Percentiles rank a stretch among this genome's conserved stretches.
phyloP scores from a whole-genome alignment of 169 alveolate species.

The Condylostoma magnum region DNA sequence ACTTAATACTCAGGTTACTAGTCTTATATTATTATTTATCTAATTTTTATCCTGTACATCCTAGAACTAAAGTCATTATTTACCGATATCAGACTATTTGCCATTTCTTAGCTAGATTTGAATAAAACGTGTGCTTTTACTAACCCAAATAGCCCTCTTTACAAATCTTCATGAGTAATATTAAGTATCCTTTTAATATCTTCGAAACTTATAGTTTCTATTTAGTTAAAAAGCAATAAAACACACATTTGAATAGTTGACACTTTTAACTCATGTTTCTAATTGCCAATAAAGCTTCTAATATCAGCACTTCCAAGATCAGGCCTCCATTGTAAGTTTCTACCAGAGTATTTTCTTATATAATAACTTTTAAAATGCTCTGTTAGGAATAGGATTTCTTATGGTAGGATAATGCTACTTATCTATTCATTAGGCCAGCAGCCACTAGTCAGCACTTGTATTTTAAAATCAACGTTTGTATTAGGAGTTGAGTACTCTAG shows the following conservation, averaged over 20 bases:
- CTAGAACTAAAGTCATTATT: conserved; percentile 34
- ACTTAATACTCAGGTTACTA: conserved; percentile 11
- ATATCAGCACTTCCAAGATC: conserved; percentile 54
- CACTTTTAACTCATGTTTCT: conserved; percentile 42
- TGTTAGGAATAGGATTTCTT: conserved; percentile 8
- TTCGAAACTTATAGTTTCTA: background rate
- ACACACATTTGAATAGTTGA: conserved; percentile 40
- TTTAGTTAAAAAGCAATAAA: conserved; percentile 31
- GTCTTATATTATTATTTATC: conserved; percentile 34
- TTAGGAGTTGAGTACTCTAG: conserved; percentile 23
- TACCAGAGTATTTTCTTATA: conserved; percentile 49
- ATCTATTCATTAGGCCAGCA: conserved; percentile 56
- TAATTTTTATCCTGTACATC: conserved; percentile 43
- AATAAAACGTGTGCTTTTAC: conserved; percentile 29
- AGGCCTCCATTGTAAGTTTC: conserved; percentile 53
- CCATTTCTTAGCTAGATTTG: conserved; percentile 32
- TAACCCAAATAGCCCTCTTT: conserved; percentile 37
- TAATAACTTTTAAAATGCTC: conserved; percentile 44
- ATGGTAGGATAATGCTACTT: conserved; percentile 22
- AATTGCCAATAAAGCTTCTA: conserved; percentile 41
- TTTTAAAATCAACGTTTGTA: conserved; percentile 35
- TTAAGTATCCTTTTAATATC: background rate
- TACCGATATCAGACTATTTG: conserved; percentile 16
- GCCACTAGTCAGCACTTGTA: conserved; percentile 58
- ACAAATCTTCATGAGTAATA: conserved; percentile 22